phyloP scores from a whole-genome alignment of 345 rosid species.

The Pistacia vera region DNA sequence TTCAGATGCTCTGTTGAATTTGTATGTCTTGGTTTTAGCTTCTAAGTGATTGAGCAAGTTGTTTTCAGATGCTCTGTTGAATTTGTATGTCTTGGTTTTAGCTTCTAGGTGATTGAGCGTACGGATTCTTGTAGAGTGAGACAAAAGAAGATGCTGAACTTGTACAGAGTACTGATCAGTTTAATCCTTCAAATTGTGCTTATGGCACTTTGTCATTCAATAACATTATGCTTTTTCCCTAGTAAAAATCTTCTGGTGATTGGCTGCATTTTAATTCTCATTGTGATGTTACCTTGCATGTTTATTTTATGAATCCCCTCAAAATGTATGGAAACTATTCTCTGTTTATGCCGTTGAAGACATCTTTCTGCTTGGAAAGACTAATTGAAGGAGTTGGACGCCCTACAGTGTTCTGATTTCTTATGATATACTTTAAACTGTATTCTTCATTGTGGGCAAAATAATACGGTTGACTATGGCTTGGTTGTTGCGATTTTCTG shows the following conservation, averaged over 20 bases:
- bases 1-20: neutral
- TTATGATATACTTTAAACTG: neutral
- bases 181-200: neutral
- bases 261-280: neutral
- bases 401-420: neutral
- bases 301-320: neutral
- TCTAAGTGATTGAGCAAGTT: no score
- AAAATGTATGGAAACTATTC: neutral
- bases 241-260: no score
- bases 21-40: constrained; percentile 8
- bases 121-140: neutral
- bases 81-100: constrained; percentile 5
- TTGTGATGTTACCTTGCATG: neutral
- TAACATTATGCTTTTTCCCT: neutral
- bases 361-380: neutral
- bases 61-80: neutral
- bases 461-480: neutral
- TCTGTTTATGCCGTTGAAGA: no score
- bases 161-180: neutral
- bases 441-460: neutral
- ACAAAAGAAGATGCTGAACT: neutral
- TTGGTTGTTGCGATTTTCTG: neutral
- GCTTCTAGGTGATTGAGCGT: constrained; percentile 1
- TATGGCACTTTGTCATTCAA: neutral
- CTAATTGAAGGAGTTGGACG: neutral